Percentiles rank a stretch among this genome's conserved stretches.
Evolutionary conservation across 352 stramenopile genomes (phyloP).

Genomic region (Pythium brassicae): DNA sequence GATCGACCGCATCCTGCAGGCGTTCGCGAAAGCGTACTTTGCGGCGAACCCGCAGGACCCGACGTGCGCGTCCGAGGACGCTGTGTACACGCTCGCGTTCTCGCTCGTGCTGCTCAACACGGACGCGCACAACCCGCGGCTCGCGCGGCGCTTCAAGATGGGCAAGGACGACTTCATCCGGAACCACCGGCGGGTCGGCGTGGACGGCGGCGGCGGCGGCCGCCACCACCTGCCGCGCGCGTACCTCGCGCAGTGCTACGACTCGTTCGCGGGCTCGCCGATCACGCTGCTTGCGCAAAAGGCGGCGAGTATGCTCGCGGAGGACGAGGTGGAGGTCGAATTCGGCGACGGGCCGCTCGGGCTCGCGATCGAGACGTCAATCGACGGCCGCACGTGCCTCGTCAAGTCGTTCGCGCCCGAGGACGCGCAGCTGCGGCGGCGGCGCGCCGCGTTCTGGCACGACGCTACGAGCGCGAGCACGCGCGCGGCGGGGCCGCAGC

Average conservation of each 20-base stretch:
- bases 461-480: constrained; percentile 10
- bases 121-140: constrained; percentile 67
- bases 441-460: constrained; percentile 13
- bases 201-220: constrained; percentile 26
- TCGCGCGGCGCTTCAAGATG: constrained; percentile 73
- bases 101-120: constrained; percentile 78
- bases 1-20: constrained; percentile 82
- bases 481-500: constrained; percentile 15
- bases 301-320: constrained; percentile 21
- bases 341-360: constrained; percentile 52
- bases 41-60: constrained; percentile 41
- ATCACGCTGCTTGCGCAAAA: constrained; percentile 67
- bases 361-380: constrained; percentile 74
- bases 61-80: constrained; percentile 62
- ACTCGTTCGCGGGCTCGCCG: constrained; percentile 50
- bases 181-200: constrained; percentile 59
- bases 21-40: constrained; percentile 69
- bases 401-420: constrained; percentile 43
- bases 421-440: constrained; percentile 14
- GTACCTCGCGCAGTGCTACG: constrained; percentile 59
- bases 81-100: constrained; percentile 75
- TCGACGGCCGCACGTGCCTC: constrained; percentile 60
- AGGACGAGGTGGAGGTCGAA: constrained; percentile 62
- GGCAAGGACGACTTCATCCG: constrained; percentile 63
- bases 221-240: constrained; percentile 23